phyloP scores from a whole-genome alignment of 768 basidiomycete genomes.

The Plicaturopsis crispa region DNA sequence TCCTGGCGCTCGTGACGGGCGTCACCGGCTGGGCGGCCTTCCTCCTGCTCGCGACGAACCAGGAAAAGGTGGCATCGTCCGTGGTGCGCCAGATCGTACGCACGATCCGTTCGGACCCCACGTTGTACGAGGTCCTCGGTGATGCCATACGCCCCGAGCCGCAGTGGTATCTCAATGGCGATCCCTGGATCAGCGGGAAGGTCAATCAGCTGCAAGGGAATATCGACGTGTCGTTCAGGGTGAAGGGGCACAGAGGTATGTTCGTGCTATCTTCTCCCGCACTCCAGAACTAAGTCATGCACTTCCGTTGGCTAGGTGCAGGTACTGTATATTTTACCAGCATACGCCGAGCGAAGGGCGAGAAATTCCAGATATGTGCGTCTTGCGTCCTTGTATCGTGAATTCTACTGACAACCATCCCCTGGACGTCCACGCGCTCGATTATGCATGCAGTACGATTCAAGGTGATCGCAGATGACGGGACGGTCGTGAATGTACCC shows the following conservation, averaged over 20 bases:
- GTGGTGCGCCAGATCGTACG: conserved; percentile 62
- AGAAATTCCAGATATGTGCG: conserved; percentile 62
- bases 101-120: conserved; percentile 44
- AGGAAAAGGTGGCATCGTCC: conserved; percentile 71
- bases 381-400: conserved; percentile 9
- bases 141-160: conserved; percentile 59
- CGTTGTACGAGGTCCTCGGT: conserved; percentile 48
- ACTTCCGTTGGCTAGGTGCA: conserved; percentile 44
- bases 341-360: conserved; percentile 68
- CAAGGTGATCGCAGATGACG: conserved; percentile 59
- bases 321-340: conserved; percentile 83
- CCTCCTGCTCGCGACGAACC: conserved; percentile 63
- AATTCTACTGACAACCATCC: not conserved
- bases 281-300: not conserved
- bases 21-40: conserved; percentile 62
- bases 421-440: not conserved
- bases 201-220: conserved; percentile 72
- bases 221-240: conserved; percentile 69
- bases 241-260: conserved; percentile 65
- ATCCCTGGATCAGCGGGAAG: conserved; percentile 62
- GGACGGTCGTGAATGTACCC: conserved; percentile 40
- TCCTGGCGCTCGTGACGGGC: conserved; percentile 43
- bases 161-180: conserved; percentile 71
- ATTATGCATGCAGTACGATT: conserved; percentile 43
- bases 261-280: conserved; percentile 1